A percentile compares a stretch with the other conserved stretches of the same genome.
Evolutionary conservation across 2,329 filamentous ascomycete species (phyloP).

Genomic region (Diaporthe citriasiana): DNA sequence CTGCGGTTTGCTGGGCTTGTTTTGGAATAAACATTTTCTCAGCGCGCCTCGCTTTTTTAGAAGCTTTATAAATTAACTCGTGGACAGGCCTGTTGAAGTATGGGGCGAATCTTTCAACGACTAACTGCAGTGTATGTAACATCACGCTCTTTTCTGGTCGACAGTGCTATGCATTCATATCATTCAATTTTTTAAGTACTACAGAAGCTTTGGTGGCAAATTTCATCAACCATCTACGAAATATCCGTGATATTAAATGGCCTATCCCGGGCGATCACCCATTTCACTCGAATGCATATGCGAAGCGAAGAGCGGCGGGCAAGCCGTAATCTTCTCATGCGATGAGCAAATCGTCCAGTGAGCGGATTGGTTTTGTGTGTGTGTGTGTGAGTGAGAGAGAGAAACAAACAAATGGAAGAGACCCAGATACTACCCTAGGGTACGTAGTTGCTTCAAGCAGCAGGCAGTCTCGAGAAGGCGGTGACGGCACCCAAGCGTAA

Average conservation of each 20-base stretch:
- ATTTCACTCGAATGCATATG: background rate
- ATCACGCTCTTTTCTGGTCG: background rate
- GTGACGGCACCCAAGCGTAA: background rate
- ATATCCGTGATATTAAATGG: background rate
- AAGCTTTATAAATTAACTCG: background rate
- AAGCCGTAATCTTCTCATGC: background rate
- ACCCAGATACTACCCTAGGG: background rate
- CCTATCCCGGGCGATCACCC: background rate
- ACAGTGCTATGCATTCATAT: background rate
- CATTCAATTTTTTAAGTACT: no score
- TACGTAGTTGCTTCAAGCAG: background rate
- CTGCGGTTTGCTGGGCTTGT: background rate
- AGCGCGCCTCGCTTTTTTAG: background rate
- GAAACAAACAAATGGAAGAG: no score
- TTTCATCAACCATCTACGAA: background rate
- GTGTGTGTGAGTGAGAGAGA: background rate
- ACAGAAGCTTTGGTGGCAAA: background rate
- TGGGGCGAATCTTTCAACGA: background rate
- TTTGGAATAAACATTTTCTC: background rate
- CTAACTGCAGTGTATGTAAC: background rate
- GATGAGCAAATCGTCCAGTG: background rate
- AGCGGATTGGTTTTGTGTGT: no score
- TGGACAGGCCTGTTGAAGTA: background rate
- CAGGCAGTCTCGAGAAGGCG: background rate
- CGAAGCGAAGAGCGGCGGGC: background rate